Percentiles rank a stretch among this genome's conserved stretches.
Evolutionary conservation across 2,329 filamentous ascomycete species (phyloP).

Genomic region (Xylaria sp.): DNA sequence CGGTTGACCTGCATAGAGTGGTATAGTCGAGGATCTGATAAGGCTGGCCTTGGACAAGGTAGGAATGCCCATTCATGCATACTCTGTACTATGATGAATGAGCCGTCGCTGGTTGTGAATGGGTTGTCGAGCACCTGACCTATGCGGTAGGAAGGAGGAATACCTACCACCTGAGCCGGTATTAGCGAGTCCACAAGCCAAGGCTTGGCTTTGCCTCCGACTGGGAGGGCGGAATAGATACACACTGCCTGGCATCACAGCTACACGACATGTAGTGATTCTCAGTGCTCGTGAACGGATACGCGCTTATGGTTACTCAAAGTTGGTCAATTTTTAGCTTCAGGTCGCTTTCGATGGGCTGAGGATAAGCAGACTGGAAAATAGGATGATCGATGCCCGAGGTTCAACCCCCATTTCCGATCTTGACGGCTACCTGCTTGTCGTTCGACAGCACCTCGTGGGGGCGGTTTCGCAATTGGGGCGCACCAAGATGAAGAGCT

Average conservation of each 20-base stretch:
- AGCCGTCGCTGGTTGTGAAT: neutral
- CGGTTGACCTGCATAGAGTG: neutral
- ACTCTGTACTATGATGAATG: neutral
- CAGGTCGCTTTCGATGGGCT: slow-evolving; percentile 15
- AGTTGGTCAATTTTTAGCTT: slow-evolving; percentile 21
- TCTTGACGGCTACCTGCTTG: slow-evolving; percentile 27
- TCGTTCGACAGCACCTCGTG: slow-evolving; percentile 25
- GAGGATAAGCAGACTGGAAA: slow-evolving; percentile 18
- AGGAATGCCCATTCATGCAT: neutral
- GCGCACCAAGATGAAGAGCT: slow-evolving; percentile 16
- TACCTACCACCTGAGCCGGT: neutral
- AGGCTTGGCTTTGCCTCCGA: slow-evolving; percentile 5
- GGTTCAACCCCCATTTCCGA: slow-evolving; percentile 27
- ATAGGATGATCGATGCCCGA: slow-evolving; percentile 28
- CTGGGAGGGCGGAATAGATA: slow-evolving; percentile 12
- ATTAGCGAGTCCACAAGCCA: slow-evolving; percentile 1
- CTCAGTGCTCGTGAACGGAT: slow-evolving; percentile 24
- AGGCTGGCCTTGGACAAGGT: too few relatives aligned
- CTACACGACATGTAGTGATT: slow-evolving; percentile 27
- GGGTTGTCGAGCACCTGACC: neutral
- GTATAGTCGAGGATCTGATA: neutral
- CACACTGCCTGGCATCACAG: slow-evolving; percentile 24
- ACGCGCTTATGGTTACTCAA: slow-evolving; percentile 23
- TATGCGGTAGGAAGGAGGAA: neutral
- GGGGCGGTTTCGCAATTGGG: slow-evolving; percentile 24